Evolutionary conservation across 108 stramenopile genomes (phyloP), one percentile per base, ranked within the genome.

Genomic region (Cyclotella sp.): DNA sequence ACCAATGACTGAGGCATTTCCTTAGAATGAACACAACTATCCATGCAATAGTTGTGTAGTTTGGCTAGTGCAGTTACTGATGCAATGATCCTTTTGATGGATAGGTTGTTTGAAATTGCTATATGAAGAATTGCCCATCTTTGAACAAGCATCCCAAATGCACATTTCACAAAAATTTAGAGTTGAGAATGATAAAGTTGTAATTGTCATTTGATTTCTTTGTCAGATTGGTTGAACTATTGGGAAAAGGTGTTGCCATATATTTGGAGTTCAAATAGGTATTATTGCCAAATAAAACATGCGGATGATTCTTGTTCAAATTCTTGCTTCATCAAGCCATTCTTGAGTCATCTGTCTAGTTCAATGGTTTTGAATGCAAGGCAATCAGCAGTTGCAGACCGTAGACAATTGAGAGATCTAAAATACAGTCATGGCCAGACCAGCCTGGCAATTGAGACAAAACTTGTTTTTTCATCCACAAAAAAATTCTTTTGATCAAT

Each of bases 391-490:
- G 74, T 49, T 3, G 68, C 34, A 7, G 24, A 5, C 68, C 61
- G 42, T 63, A 68, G 6, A 27, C 27, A 28, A 82, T 72, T n/a
- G 63, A 55, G 15, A 72, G 59, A 40, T 82, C 76, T 0, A 82
- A 18, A 46, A 82, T 67, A 11, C 63, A 27, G 24, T 63, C 70
- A 45, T 52, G 15, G 0, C 21, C 75, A n/a, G 46, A 70, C n/a
- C 63, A 1, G 51, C 81, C 43, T 76, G 81, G 8, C 47, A 74
- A 43, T 80, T 80, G 21, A 78, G 51, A 14, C 83, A 73, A 70
- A 47, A 80, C 53, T 77, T 80, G 22, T 85, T 44, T 47, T 85
- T 83, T 16, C 79, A 34, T 15, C 63, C 49, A 51, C 79, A 85
- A 63, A 73, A 41, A 72, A 77, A 19, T 85, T 80, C 65, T 51